Evolutionary conservation across 805 yeast species (phyloP), one percentile per base, ranked within the genome.

Genomic region (Ogataea naganishii): DNA sequence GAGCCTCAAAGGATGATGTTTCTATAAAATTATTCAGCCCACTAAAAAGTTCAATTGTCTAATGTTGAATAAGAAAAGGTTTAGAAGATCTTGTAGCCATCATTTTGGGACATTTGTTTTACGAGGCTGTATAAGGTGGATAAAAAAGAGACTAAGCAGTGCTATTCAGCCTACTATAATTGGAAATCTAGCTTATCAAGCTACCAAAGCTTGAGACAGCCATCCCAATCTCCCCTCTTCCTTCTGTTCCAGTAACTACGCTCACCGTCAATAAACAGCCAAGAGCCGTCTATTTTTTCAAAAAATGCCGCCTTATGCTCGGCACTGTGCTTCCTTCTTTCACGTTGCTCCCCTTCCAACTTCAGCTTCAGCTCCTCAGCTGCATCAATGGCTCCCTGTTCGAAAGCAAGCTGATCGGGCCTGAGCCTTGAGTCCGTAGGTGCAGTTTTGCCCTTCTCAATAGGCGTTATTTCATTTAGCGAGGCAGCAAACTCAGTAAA

Each of bases 361-460:
- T 65, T 57, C 23, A 73, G 51, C 49, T 92, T 92, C 38, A 72
- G 39, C 1, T 38, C 43, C 49, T 89, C 96, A 0, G 97, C 96
- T 31, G 63, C 55, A 14, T 74, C 83, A 8, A 78, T 57, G 14
- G 74, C 60, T 3, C 86, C 92, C 12, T 66, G 49, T 47, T 84
- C 94, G 43, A 84, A 85, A 2, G 62, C 54, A 25, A 70, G 60
- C 47, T 85, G 73, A 51, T 92, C 98, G 1, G 96, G 97, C 47
- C 98, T 70, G 26, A 76, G 55, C 47, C 98, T 72, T 6, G 96
- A 81, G 51, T 92, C 98, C 1, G 92, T 83, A 3, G 88, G 88
- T 5, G 96, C 80, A 23, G 88, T 43, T 2, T 54, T 31, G 3
- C 61, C 80, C 18, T 65, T 38, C 48, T 89, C 96, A 10, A 89